Evolutionary conservation across 169 alveolate species (phyloP).

Genomic region (Plasmodium coatneyi): DNA sequence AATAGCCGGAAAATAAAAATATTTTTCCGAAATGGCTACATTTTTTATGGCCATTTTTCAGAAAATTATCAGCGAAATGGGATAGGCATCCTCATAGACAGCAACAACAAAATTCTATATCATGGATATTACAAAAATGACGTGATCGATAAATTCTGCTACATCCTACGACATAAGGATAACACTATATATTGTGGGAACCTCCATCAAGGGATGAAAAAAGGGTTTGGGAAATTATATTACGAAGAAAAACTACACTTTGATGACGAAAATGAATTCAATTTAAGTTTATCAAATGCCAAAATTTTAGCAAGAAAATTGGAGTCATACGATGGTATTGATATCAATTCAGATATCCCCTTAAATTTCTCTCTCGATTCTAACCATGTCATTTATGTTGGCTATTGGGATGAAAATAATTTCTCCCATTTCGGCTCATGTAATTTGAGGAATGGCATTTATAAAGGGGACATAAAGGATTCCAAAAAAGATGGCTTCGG

Average conservation of each 20-base stretch:
- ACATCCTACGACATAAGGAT: constrained; percentile 73
- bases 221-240: constrained; percentile 76
- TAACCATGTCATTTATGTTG: constrained; percentile 49
- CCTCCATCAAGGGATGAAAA: constrained; percentile 48
- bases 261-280: constrained; percentile 35
- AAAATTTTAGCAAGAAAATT: constrained; percentile 52
- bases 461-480: constrained; percentile 72
- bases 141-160: constrained; percentile 67
- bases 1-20: constrained; percentile 53
- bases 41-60: constrained; percentile 65
- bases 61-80: constrained; percentile 57
- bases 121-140: constrained; percentile 77
- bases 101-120: constrained; percentile 70
- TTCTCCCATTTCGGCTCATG: constrained; percentile 71
- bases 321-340: constrained; percentile 56
- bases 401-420: constrained; percentile 61
- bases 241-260: constrained; percentile 56
- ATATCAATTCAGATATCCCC: constrained; percentile 52
- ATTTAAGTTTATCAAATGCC: constrained; percentile 59
- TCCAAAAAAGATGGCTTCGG: constrained; percentile 75
- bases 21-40: constrained; percentile 70
- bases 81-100: constrained; percentile 73
- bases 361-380: constrained; percentile 49
- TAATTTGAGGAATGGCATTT: constrained; percentile 70
- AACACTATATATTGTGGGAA: constrained; percentile 72